Conservation (phyloP, 176 grass and related monocot species). For the Tuctoria greenei region DNA sequence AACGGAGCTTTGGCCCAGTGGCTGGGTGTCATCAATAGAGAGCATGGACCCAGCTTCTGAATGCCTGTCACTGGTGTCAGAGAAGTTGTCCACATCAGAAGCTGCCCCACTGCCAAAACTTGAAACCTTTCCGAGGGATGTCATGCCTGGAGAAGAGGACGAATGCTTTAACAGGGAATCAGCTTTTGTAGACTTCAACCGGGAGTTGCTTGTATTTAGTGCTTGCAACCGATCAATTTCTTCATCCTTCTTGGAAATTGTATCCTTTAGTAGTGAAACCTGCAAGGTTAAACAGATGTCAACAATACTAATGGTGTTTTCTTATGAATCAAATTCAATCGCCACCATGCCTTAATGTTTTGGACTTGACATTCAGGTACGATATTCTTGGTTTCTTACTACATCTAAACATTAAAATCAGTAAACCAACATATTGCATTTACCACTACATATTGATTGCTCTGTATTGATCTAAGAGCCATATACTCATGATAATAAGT, state of each 20-base stretch:
- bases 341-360: not conserved
- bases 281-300: slow-evolving; percentile 33
- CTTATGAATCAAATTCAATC: not conserved
- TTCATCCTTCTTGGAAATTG: slow-evolving; percentile 78
- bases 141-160: slow-evolving; percentile 64
- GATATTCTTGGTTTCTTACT: slow-evolving; percentile 10
- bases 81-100: slow-evolving; percentile 59
- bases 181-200: slow-evolving; percentile 33
- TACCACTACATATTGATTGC: not conserved
- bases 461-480: not conserved
- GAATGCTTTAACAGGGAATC: slow-evolving; percentile 65
- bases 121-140: slow-evolving; percentile 52
- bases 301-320: slow-evolving; percentile 12
- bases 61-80: slow-evolving; percentile 61
- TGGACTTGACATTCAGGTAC: not conserved
- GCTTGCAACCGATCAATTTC: slow-evolving; percentile 69
- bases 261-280: slow-evolving; percentile 74
- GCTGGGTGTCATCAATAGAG: slow-evolving; percentile 35
- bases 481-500: not conserved
- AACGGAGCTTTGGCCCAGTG: slow-evolving; percentile 30
- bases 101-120: slow-evolving; percentile 40
- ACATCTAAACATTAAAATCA: slow-evolving; percentile 4
- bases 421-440: not conserved
- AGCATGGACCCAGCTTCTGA: slow-evolving; percentile 67
- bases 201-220: slow-evolving; percentile 41